These are phyloP conservation scores for Crithidia fasciculata DNA, from an alignment of 208 protist genomes.

Conservation along the genomic window DNA sequence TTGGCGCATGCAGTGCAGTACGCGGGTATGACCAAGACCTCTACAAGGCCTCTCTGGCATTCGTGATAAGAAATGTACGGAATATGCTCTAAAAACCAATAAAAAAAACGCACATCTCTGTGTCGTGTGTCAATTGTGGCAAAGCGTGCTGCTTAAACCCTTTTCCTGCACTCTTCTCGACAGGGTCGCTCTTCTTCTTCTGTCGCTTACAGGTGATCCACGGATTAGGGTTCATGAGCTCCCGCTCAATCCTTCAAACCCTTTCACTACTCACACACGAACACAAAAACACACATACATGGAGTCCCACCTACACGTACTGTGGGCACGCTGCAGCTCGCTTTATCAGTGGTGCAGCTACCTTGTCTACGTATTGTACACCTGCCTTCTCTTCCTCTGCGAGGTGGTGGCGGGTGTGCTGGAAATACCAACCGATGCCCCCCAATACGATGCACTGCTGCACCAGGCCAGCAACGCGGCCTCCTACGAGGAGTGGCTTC, in stretches of 20 bases:
- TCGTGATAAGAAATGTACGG: too few species aligned
- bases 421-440: conserved; percentile 43
- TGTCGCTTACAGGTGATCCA: too few species aligned
- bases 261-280: too few species aligned
- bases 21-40: too few species aligned
- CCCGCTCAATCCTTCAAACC: too few species aligned
- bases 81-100: too few species aligned
- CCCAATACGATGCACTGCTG: conserved; percentile 34
- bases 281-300: not conserved
- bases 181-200: conserved; percentile 1
- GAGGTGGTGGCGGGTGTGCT: conserved; percentile 54
- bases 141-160: not conserved
- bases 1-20: too few species aligned
- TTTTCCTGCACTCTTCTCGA: conserved; percentile 21
- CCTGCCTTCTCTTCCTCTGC: conserved; percentile 29
- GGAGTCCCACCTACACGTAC: conserved; percentile 4
- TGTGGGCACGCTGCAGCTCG: conserved; percentile 11
- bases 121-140: too few species aligned
- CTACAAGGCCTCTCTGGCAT: too few species aligned
- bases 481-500: conserved; percentile 59
- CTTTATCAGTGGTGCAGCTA: conserved; percentile 24
- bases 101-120: too few species aligned
- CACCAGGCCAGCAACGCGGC: conserved; percentile 20
- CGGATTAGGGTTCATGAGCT: too few species aligned
- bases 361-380: conserved; percentile 32